A percentile compares a stretch with the other conserved stretches of the same genome.
Conservation (phyloP, 1,284 basidiomycete species). For the Thecaphora frezii region DNA sequence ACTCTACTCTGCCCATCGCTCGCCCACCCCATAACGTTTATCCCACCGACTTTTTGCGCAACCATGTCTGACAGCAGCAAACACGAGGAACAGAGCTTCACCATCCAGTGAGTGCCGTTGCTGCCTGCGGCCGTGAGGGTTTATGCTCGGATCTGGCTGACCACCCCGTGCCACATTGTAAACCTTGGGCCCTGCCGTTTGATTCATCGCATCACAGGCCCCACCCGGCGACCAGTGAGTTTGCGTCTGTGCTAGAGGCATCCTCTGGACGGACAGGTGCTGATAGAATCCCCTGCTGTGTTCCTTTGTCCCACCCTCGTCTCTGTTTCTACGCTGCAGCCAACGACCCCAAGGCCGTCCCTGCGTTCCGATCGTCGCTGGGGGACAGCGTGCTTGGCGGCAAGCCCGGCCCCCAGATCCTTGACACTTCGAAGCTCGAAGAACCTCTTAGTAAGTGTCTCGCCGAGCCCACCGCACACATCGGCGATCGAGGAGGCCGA, state of each 20-base stretch:
- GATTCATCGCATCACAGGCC: constrained; percentile 10
- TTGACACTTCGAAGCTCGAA: constrained; percentile 24
- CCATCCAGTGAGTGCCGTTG: constrained; percentile 34
- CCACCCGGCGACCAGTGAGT: constrained; percentile 43
- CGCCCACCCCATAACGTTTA: too few species aligned
- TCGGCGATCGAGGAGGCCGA: too few species aligned
- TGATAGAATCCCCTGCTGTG: not conserved
- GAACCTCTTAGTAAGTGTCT: constrained; percentile 26
- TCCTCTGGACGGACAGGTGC: not conserved
- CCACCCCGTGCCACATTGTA: not conserved
- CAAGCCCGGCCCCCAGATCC: constrained; percentile 30
- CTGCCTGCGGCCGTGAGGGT: not conserved
- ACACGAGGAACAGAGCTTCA: constrained; percentile 40
- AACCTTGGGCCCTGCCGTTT: not conserved
- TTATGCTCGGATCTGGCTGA: not conserved
- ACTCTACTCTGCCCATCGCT: too few species aligned
- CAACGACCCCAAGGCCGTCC: constrained; percentile 41
- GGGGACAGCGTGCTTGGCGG: constrained; percentile 21
- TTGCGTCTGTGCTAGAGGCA: not conserved
- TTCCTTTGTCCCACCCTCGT: not conserved
- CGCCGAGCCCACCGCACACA: too few species aligned
- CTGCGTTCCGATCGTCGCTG: constrained; percentile 27
- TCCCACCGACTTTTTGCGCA: too few species aligned
- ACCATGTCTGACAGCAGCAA: constrained; percentile 40
- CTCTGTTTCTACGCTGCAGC: constrained; percentile 4